Base-by-base conservation (phyloP, 2,329 filamentous ascomycete genomes). In the Chaetomium sp. region DNA sequence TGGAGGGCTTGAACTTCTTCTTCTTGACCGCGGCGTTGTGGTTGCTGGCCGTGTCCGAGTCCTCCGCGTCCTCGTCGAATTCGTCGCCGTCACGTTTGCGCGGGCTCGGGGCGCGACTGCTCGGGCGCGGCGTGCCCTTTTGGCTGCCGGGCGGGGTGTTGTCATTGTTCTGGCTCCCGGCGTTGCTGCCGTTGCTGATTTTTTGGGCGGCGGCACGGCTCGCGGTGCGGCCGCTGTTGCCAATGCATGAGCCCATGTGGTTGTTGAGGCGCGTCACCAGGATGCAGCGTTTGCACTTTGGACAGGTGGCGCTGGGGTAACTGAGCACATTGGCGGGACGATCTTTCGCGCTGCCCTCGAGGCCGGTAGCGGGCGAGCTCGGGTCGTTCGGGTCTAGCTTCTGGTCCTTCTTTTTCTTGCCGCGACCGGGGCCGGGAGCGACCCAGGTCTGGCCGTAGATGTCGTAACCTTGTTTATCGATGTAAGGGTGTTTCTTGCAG, bases 371-470 rank as follows among this genome's bases (percentile, higher is more conserved):
- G 1, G 46, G 68, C 62, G 34, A 76, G 70, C 74, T 75, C 58
- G 80, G 78, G 61, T 73, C 72, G 62, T 75, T 71, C 47, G 65
- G 65, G 42, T 71, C 70, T 47, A 70, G 67, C 70, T 76, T 82
- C 74, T 81, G 84, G 68, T 85, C 87, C 77, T 88, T 90, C 79
- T 87, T 90, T 76, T 88, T 88, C 74, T 88, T 88, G 58, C 87
- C 87, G 58, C 86, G 80, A 11, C 84, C 84, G 27, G 84, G 84
- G 0, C 81, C 81, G 27, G 86, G 85, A 14, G 84, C 84, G 11
- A 88, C 85, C 79, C 88, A 91, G 34, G 86, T 88, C 70, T 91
- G 89, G 50, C 87, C 88, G 70, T 91, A 91, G 61, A 91, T 89
- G 70, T 92, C 88, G 72, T 85, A 87, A 58, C 87, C 87, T 2